These are phyloP conservation scores for Sphaerulina musiva DNA, from an alignment of 2,329 filamentous ascomycete species.

Conservation along the genomic window DNA sequence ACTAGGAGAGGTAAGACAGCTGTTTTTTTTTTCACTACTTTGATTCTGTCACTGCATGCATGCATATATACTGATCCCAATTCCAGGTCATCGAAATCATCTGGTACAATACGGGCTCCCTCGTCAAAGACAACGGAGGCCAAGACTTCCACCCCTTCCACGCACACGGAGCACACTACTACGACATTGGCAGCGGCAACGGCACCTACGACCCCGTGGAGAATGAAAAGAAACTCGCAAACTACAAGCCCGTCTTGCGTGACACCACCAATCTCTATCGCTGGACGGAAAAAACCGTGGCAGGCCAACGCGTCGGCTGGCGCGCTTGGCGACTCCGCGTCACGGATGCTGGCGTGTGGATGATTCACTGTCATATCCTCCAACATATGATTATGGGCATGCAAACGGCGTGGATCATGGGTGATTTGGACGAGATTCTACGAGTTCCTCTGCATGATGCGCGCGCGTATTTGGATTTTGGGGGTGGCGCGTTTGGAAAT, in stretches of 20 bases:
- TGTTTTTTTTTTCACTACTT: neutral
- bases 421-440: conserved; percentile 38
- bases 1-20: conserved; percentile 48
- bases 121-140: conserved; percentile 28
- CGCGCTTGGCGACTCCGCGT: conserved; percentile 55
- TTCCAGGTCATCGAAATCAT: conserved; percentile 39
- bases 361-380: conserved; percentile 56
- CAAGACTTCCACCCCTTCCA: conserved; percentile 50
- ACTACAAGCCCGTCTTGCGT: conserved; percentile 38
- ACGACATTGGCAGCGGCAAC: conserved; percentile 49
- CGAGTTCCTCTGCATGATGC: conserved; percentile 32
- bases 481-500: conserved; percentile 41
- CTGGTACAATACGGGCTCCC: conserved; percentile 34
- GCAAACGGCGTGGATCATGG: conserved; percentile 45
- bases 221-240: conserved; percentile 42
- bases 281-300: conserved; percentile 41
- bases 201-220: conserved; percentile 47
- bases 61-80: neutral
- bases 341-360: conserved; percentile 49
- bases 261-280: conserved; percentile 52
- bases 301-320: conserved; percentile 49
- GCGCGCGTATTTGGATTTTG: conserved; percentile 41
- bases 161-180: conserved; percentile 50
- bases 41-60: neutral
- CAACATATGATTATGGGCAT: conserved; percentile 55